phyloP scores from a whole-genome alignment of 345 rosid genomes.

The Stellera chamaejasme region DNA sequence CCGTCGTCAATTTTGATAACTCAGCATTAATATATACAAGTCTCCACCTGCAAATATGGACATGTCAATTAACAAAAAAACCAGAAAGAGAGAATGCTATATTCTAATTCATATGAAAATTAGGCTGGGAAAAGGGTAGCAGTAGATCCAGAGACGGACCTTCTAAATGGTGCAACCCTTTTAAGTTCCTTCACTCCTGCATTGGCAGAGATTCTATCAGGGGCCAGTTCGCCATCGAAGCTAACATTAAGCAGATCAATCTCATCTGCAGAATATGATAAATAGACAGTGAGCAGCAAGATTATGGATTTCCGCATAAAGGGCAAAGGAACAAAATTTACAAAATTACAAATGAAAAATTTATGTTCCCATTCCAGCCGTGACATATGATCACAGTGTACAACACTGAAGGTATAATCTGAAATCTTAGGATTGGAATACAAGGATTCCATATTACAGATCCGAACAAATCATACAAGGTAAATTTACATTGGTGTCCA shows the following conservation, averaged over 20 bases:
- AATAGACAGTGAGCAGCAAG: constrained; percentile 5
- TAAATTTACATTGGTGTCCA: too few relatives aligned
- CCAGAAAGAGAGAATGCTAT: not conserved
- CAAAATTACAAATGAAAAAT: not conserved
- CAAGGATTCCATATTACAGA: too few relatives aligned
- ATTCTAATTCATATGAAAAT: not conserved
- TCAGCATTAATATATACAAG: constrained; percentile 89
- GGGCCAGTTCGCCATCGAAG: constrained; percentile 84
- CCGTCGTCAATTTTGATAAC: constrained; percentile 48
- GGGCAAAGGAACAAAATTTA: not conserved
- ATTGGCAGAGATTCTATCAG: constrained; percentile 83
- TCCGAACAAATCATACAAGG: too few relatives aligned
- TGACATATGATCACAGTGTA: not conserved
- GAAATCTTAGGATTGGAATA: too few relatives aligned
- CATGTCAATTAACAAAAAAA: constrained; percentile 5
- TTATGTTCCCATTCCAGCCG: not conserved
- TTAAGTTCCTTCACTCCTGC: constrained; percentile 66
- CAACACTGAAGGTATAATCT: too few relatives aligned
- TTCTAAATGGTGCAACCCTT: constrained; percentile 64
- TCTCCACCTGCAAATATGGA: constrained; percentile 63
- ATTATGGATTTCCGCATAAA: not conserved
- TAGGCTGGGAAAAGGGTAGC: not conserved
- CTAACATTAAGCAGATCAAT: constrained; percentile 90
- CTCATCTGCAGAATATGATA: constrained; percentile 41
- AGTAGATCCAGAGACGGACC: constrained; percentile 25